These are phyloP conservation scores for Fistulina hepatica DNA, from an alignment of 1,284 basidiomycete genomes.

Conservation along the genomic window DNA sequence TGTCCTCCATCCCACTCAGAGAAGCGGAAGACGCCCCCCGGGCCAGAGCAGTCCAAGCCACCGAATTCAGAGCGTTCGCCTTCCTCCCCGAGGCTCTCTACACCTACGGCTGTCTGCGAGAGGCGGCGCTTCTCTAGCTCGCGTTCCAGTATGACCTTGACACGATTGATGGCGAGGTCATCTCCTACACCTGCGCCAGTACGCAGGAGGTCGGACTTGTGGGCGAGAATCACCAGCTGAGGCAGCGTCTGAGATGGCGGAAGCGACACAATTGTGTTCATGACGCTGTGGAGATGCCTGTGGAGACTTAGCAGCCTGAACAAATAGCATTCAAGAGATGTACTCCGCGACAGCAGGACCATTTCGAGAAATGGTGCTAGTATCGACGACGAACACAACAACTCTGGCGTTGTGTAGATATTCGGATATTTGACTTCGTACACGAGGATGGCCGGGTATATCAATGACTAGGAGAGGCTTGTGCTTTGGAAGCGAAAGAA, in stretches of 20 bases:
- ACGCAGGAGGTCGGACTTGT: slow-evolving; percentile 64
- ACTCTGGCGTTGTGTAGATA: slow-evolving; percentile 48
- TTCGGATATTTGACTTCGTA: slow-evolving; percentile 60
- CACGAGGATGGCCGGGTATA: slow-evolving; percentile 68
- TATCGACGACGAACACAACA: slow-evolving; percentile 66
- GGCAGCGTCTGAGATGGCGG: slow-evolving; percentile 57
- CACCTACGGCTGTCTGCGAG: slow-evolving; percentile 49
- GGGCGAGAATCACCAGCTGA: slow-evolving; percentile 52
- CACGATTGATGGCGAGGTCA: slow-evolving; percentile 52
- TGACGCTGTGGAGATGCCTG: slow-evolving; percentile 61
- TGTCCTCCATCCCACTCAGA: slow-evolving; percentile 73
- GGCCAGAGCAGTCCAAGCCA: slow-evolving; percentile 49
- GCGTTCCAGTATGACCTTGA: slow-evolving; percentile 64
- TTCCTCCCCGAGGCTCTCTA: slow-evolving; percentile 62
- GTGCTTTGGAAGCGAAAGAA: slow-evolving; percentile 32
- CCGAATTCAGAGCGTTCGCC: slow-evolving; percentile 47
- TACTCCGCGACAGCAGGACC: slow-evolving; percentile 66
- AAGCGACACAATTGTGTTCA: slow-evolving; percentile 58
- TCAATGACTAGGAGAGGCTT: slow-evolving; percentile 49
- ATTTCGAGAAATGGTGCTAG: slow-evolving; percentile 63
- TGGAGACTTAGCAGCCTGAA: too few species aligned
- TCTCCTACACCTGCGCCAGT: slow-evolving; percentile 30
- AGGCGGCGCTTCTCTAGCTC: slow-evolving; percentile 65
- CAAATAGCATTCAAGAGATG: slow-evolving; percentile 23
- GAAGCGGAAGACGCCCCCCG: slow-evolving; percentile 50